These are phyloP conservation scores for Massariosphaeria phaeospora DNA, from an alignment of 495 filamentous ascomycete species.

Conservation along the genomic window DNA sequence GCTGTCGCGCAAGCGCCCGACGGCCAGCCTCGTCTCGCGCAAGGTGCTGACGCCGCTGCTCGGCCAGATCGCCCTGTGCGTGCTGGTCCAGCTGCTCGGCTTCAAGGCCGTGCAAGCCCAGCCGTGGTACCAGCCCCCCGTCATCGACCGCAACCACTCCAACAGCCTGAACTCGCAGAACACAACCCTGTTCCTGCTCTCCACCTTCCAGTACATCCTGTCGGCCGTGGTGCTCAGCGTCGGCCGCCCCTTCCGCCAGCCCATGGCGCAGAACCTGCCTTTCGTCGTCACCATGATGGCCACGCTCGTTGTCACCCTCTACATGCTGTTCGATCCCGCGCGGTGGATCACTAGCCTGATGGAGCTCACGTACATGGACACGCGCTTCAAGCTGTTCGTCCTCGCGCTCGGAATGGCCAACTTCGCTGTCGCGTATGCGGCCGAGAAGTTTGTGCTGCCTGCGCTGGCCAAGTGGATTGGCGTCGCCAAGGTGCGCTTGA, in stretches of 20 bases:
- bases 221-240: slow-evolving; percentile 83
- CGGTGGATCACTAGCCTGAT: slow-evolving; percentile 66
- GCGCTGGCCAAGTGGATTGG: slow-evolving; percentile 65
- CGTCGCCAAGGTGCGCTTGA: slow-evolving; percentile 49
- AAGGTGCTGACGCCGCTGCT: slow-evolving; percentile 88
- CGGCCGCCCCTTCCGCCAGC: slow-evolving; percentile 80
- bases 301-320: slow-evolving; percentile 59
- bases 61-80: slow-evolving; percentile 78
- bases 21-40: slow-evolving; percentile 85
- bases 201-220: slow-evolving; percentile 91
- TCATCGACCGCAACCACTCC: slow-evolving; percentile 64
- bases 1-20: slow-evolving; percentile 79
- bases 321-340: slow-evolving; percentile 73
- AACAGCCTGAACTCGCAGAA: slow-evolving; percentile 91
- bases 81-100: slow-evolving; percentile 68
- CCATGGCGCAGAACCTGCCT: slow-evolving; percentile 73
- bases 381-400: slow-evolving; percentile 65
- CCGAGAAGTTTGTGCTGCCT: slow-evolving; percentile 67
- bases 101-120: slow-evolving; percentile 69
- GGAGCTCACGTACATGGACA: slow-evolving; percentile 74
- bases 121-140: slow-evolving; percentile 81
- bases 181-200: slow-evolving; percentile 79
- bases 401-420: slow-evolving; percentile 61
- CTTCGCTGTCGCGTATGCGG: slow-evolving; percentile 61
- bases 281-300: slow-evolving; percentile 73